Base-by-base conservation (phyloP, 768 basidiomycete species). In the Daedaleopsis nitida region DNA sequence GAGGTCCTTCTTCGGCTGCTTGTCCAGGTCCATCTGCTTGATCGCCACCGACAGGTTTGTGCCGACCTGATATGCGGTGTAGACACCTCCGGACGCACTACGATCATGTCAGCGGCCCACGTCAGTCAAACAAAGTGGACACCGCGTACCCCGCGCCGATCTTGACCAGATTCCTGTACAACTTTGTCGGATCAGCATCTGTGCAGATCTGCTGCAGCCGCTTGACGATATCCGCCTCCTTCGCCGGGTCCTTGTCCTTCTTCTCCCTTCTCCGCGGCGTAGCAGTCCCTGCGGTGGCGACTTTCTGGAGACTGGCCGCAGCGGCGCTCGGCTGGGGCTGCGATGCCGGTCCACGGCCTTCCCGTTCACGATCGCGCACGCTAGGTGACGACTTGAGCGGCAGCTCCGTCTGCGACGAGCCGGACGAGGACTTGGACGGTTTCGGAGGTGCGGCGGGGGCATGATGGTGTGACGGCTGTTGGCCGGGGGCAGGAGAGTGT, bases 11-110 rank as follows among this genome's bases (percentile, higher is more conserved):
- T 98, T 98, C 44, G 97, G 97, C 70, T 98, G 97, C 78, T 98
- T 97, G 76, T 98, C 96, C 34, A 99, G 83, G 80, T 99, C 97
- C 97, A 98, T 99, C 76, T 98, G 96, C 76, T 99, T 99, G 84
- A 99, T 99, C 44, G 97, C 97, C 37, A 98, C 97, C 12, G 87
- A 91, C 35, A 92, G 69, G 75, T 97, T 96, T 34, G 92, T 94
- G 44, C 96, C 95, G 63, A 96, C 91, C 78, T 98, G 96, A 72
- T 97, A 97, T 16, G 96, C 96, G 13, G 96, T 98, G 76, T 97
- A 99, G 2, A 98, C 97, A 66, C 96, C 96, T 43, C 97, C 96
- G 19, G 93, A 96, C 16, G 97, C 96, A 60, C 94, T 96, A 72
- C 9, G 42, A 3, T 6, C 45, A 58, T 42, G 34, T 57, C 19